These are phyloP conservation scores for Teratosphaeria viscida DNA, from an alignment of 2,329 filamentous ascomycete genomes.

Conservation along the genomic window DNA sequence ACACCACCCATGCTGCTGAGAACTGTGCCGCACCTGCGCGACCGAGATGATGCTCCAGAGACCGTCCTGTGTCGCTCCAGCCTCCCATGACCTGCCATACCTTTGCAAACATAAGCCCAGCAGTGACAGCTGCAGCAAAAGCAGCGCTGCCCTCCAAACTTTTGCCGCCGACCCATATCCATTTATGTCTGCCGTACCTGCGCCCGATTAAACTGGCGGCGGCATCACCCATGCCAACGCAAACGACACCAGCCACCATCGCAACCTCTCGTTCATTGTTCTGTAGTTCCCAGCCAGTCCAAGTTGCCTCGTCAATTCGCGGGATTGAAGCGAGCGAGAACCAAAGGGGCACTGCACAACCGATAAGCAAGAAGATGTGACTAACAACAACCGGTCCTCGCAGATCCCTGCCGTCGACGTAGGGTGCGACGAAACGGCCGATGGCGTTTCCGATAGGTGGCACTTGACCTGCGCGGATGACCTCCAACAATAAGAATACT, in stretches of 20 bases:
- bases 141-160: constrained; percentile 78
- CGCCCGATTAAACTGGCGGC: constrained; percentile 84
- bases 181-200: constrained; percentile 76
- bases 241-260: constrained; percentile 87
- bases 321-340: constrained; percentile 63
- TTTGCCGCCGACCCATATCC: constrained; percentile 95
- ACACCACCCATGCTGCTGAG: constrained; percentile 16
- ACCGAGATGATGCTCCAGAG: constrained; percentile 4
- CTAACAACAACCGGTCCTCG: constrained; percentile 89
- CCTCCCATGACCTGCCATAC: constrained; percentile 66
- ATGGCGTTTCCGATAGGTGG: constrained; percentile 81
- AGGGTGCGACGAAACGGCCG: constrained; percentile 78
- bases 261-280: constrained; percentile 56
- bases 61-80: constrained; percentile 41
- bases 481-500: constrained; percentile 78
- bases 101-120: constrained; percentile 60
- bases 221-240: constrained; percentile 89
- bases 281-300: constrained; percentile 62
- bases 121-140: constrained; percentile 69
- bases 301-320: constrained; percentile 45
- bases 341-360: constrained; percentile 92
- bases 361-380: constrained; percentile 90
- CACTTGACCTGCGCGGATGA: constrained; percentile 81
- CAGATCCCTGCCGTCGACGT: constrained; percentile 87
- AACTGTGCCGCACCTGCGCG: constrained; percentile 1